Conservation (phyloP, 495 filamentous ascomycete species). For the Aspergillus ostianus region DNA sequence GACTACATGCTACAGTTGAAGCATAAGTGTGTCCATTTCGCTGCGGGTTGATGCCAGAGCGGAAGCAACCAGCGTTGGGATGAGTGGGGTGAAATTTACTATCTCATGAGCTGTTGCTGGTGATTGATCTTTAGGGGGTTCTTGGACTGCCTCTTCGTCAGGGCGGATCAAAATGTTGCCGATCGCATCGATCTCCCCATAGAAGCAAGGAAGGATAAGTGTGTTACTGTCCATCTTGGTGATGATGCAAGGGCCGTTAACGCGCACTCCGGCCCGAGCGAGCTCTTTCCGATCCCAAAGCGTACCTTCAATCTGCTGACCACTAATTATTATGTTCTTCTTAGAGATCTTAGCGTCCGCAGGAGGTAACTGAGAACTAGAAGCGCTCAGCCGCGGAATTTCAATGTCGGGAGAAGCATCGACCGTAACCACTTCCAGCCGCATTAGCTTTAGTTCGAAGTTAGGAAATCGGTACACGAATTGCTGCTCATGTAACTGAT, state of each 20-base stretch:
- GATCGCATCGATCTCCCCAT: conserved; percentile 17
- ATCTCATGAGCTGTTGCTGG: conserved; percentile 29
- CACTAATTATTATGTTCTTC: conserved; percentile 40
- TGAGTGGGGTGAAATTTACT: conserved; percentile 35
- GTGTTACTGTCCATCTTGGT: conserved; percentile 54
- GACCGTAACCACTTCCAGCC: conserved; percentile 42
- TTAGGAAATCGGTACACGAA: conserved; percentile 46
- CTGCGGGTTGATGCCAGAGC: conserved; percentile 45
- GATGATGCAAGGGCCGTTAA: conserved; percentile 47
- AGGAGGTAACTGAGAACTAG: conserved; percentile 25
- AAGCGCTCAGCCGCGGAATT: conserved; percentile 33
- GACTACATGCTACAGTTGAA: conserved; percentile 52
- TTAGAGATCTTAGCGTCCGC: conserved; percentile 28
- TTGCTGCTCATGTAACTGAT: conserved; percentile 43
- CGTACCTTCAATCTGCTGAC: conserved; percentile 34
- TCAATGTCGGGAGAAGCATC: conserved; percentile 41
- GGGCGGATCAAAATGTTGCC: conserved; percentile 48
- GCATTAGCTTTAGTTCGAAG: conserved; percentile 45
- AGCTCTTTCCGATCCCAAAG: conserved; percentile 47
- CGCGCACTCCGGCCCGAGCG: conserved; percentile 31
- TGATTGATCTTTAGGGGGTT: conserved; percentile 9
- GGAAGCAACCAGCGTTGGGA: conserved; percentile 39
- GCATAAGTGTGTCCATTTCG: conserved; percentile 53
- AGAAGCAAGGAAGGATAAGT: conserved; percentile 42
- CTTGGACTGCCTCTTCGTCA: conserved; percentile 15